These are phyloP conservation scores for Suillus brevipes DNA, from an alignment of 768 basidiomycete genomes.

Conservation along the genomic window DNA sequence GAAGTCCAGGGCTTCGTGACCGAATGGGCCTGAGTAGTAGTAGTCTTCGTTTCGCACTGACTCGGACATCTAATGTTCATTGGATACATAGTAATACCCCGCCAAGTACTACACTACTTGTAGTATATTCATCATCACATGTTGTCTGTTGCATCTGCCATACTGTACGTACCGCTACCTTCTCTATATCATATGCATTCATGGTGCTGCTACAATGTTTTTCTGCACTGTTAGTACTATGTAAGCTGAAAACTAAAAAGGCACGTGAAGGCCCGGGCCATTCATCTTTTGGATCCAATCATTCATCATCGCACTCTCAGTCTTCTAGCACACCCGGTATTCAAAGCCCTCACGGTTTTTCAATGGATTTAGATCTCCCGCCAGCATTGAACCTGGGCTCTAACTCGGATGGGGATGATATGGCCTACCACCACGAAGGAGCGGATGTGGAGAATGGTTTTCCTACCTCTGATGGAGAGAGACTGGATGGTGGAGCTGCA, in stretches of 20 bases:
- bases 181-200: neutral
- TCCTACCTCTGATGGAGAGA: neutral
- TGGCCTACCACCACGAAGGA: neutral
- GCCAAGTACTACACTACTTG: too few species aligned
- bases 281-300: neutral
- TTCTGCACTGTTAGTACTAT: neutral
- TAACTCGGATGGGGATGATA: neutral
- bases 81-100: too few species aligned
- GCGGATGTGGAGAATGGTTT: neutral
- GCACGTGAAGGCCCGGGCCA: neutral
- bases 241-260: neutral
- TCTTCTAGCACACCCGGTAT: too few species aligned
- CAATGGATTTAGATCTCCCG: neutral
- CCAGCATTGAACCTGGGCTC: neutral
- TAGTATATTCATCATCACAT: neutral
- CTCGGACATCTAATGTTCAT: too few species aligned
- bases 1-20: neutral
- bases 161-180: neutral
- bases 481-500: neutral
- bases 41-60: neutral
- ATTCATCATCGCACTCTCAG: neutral
- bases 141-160: neutral
- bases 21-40: neutral
- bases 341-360: too few species aligned
- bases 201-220: neutral